Conservation (phyloP, 371 early-diverging fungal genomes). For the Actinomortierella ambigua region DNA sequence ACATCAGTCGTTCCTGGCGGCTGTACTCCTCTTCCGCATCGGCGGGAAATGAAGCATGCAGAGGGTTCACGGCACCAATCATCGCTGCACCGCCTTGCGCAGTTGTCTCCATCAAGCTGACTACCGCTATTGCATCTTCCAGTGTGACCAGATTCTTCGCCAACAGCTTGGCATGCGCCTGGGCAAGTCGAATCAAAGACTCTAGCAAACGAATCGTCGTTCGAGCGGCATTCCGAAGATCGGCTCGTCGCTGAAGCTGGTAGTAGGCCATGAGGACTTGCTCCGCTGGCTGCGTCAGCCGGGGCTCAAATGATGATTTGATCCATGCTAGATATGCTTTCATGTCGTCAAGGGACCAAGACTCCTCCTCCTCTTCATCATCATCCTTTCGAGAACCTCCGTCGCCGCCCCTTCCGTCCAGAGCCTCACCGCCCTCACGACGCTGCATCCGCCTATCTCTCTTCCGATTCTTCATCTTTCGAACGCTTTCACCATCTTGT, state of each 20-base stretch:
- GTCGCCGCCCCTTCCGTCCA: background rate
- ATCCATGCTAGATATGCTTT: conserved; percentile 65
- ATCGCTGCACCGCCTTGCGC: conserved; percentile 59
- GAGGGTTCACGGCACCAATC: conserved; percentile 49
- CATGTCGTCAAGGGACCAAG: conserved; percentile 58
- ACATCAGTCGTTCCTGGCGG: conserved; percentile 27
- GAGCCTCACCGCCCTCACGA: background rate
- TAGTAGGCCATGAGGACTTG: conserved; percentile 69
- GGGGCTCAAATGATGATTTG: conserved; percentile 56
- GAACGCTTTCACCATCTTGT: conserved; percentile 11
- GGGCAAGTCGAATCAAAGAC: conserved; percentile 80
- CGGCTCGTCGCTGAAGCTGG: conserved; percentile 66
- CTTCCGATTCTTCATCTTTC: conserved; percentile 10
- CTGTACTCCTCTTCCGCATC: conserved; percentile 55
- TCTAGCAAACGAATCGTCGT: conserved; percentile 87
- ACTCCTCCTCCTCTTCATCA: conserved; percentile 14
- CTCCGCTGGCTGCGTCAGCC: conserved; percentile 59
- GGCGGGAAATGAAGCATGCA: conserved; percentile 65
- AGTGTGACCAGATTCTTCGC: conserved; percentile 56
- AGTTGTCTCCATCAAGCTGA: conserved; percentile 68
- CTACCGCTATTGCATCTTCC: conserved; percentile 66
- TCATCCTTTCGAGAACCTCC: conserved; percentile 3
- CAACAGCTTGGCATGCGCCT: conserved; percentile 84
- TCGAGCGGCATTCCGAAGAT: conserved; percentile 68
- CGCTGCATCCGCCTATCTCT: conserved; percentile 11